phyloP scores from a whole-genome alignment of 768 basidiomycete genomes.

The Pleurotus djamor region DNA sequence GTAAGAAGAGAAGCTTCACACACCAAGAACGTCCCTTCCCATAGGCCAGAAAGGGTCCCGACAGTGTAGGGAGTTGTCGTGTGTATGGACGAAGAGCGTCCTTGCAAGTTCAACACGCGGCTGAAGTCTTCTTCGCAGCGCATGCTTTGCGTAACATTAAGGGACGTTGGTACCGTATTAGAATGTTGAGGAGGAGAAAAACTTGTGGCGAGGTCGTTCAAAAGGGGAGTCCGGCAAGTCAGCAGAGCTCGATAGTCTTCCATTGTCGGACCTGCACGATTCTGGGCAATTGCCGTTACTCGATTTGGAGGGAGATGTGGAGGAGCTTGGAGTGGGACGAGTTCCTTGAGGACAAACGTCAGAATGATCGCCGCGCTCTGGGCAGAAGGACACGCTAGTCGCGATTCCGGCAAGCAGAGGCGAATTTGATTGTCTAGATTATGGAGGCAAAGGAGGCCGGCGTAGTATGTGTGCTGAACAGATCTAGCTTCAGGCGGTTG shows the following conservation, averaged over 20 bases:
- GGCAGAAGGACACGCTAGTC: constrained; percentile 30
- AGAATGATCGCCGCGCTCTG: constrained; percentile 47
- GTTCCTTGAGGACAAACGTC: constrained; percentile 51
- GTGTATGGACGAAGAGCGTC: constrained; percentile 14
- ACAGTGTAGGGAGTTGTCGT: constrained; percentile 28
- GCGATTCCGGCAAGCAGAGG: constrained; percentile 7
- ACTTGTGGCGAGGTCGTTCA: constrained; percentile 34
- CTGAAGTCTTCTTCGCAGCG: constrained; percentile 33
- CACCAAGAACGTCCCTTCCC: constrained; percentile 65
- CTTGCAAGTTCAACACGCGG: constrained; percentile 26
- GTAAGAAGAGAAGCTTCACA: constrained; percentile 11
- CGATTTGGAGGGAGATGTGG: constrained; percentile 50
- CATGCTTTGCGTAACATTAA: constrained; percentile 25
- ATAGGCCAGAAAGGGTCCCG: constrained; percentile 50
- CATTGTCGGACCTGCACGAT: constrained; percentile 49
- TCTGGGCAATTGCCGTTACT: constrained; percentile 38
- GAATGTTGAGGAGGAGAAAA: background rate
- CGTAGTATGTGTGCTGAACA: background rate
- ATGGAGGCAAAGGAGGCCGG: background rate
- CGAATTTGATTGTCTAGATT: background rate
- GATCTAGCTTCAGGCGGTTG: background rate
- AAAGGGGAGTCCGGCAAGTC: constrained; percentile 43
- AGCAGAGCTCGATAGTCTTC: constrained; percentile 48
- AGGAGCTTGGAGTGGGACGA: constrained; percentile 38
- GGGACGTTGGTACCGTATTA: background rate